A percentile compares a stretch with the other conserved stretches of the same genome.
Evolutionary conservation across 2,329 filamentous ascomycete species (phyloP).

Genomic region (Ophiostoma sp.): DNA sequence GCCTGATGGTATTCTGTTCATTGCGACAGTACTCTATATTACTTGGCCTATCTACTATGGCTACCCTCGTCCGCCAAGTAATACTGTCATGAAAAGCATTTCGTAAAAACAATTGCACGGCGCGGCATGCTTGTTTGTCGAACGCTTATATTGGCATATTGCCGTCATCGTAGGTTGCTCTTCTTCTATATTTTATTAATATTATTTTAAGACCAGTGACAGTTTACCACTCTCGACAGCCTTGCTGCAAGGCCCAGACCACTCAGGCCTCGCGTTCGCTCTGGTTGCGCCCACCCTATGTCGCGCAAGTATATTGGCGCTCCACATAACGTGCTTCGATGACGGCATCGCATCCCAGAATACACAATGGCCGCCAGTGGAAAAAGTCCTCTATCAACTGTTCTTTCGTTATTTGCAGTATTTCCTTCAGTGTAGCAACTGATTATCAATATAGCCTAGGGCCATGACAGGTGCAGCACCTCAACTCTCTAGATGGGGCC

Average conservation of each 20-base stretch:
- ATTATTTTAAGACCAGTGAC: background rate
- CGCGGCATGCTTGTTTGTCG: background rate
- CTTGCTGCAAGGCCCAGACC: background rate
- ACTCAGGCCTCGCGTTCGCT: background rate
- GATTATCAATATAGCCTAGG: background rate
- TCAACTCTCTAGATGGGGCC: background rate
- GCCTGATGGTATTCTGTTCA: background rate
- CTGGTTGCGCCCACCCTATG: background rate
- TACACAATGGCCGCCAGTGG: constrained; percentile 6
- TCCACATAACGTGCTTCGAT: constrained; percentile 12
- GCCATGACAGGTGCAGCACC: background rate
- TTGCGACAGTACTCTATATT: background rate
- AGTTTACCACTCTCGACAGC: background rate
- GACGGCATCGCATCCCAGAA: constrained; percentile 4
- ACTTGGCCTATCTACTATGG: background rate
- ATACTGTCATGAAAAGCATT: background rate
- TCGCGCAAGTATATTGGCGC: background rate
- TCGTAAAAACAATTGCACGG: background rate
- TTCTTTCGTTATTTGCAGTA: background rate
- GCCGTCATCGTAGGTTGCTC: background rate
- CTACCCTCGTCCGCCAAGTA: background rate
- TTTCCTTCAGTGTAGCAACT: too few species aligned
- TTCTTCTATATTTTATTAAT: background rate
- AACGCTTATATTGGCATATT: background rate
- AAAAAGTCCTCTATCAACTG: background rate